Evolutionary conservation across 345 rosid genomes (phyloP), one percentile per base, ranked within the genome.

Genomic region (Carallia brachiata): DNA sequence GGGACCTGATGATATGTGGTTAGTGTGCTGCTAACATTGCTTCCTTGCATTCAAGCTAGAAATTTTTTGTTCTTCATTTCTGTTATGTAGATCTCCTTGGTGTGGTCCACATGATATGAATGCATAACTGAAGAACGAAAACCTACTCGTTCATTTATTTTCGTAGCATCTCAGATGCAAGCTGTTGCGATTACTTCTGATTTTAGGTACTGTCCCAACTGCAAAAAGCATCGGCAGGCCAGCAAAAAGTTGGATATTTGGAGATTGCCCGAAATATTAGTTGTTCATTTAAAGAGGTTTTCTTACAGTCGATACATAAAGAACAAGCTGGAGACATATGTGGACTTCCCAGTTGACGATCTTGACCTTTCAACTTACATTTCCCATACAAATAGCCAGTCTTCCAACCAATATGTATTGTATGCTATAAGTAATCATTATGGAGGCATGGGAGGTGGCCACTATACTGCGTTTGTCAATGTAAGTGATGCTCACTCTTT

Each of bases 1-100:
- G 15, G 75, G 80, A 71, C 80, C 72, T 17, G 80, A 76, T 34
- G 75, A 76, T 63, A 76, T 71, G 79, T 76, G 79, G 79, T 76
- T 65, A 70, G 79, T 70, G 27, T 59, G 30, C 69, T 12, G 6
- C 63, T 55, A 30, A 59, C 9, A 27, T 36, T 34, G 8, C 50
- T 44, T 7, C 5, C 7, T 2, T 63, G 7, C 19, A 36, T 44
- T 48, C 36, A 6, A 28, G 31, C 34, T 17, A 1, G 1, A 32
- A 15, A 16, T 17, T 2, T 31, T 48, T 48, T 23, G 12, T 36
- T 50, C 47, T 44, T 44, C 15, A 10, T 10, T 44, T 44, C 16
- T 44, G 13, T 4, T 44, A 1, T 44, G 50, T 44, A 44, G 13
- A 12, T 44, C 16, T 44, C 50, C 50, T 23, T 19, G 36, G 47